These are phyloP conservation scores for Metarhizium robertsii DNA, from an alignment of 2,329 filamentous ascomycete genomes.

Conservation along the genomic window DNA sequence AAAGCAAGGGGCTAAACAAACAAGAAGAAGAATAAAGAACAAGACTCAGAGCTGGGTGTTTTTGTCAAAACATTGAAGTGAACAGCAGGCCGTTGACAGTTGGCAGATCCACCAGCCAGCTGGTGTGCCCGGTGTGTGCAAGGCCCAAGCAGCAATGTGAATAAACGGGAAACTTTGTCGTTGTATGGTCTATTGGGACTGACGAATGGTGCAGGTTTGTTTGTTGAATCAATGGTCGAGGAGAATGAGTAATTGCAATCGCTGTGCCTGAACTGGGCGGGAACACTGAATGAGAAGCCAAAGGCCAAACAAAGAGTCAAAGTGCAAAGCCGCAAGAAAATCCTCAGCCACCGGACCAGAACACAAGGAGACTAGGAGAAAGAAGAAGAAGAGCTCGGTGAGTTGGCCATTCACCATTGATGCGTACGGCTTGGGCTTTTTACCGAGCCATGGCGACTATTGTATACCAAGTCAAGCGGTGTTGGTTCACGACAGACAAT, in stretches of 20 bases:
- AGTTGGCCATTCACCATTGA: neutral
- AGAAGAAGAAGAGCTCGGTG: neutral
- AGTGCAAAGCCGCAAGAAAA: neutral
- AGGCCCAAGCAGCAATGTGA: neutral
- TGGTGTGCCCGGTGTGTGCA: conserved; percentile 1
- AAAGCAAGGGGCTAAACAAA: neutral
- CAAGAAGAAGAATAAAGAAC: neutral
- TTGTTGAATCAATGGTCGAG: neutral
- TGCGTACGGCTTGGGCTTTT: neutral
- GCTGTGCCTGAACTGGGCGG: neutral
- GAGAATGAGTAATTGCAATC: neutral
- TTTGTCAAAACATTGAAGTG: neutral
- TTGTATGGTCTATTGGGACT: neutral
- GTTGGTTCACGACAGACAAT: neutral
- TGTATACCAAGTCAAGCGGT: neutral
- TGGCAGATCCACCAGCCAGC: conserved; percentile 7
- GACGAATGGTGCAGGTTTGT: neutral
- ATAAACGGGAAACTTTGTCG: neutral
- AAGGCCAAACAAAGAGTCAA: neutral
- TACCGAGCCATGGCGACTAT: neutral
- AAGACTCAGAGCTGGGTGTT: neutral
- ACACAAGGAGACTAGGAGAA: neutral
- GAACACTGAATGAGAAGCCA: neutral
- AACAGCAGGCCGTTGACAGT: neutral
- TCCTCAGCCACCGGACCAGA: neutral